Base-by-base conservation (phyloP, 2,329 filamentous ascomycete genomes). In the Fusarium marasasianum region DNA sequence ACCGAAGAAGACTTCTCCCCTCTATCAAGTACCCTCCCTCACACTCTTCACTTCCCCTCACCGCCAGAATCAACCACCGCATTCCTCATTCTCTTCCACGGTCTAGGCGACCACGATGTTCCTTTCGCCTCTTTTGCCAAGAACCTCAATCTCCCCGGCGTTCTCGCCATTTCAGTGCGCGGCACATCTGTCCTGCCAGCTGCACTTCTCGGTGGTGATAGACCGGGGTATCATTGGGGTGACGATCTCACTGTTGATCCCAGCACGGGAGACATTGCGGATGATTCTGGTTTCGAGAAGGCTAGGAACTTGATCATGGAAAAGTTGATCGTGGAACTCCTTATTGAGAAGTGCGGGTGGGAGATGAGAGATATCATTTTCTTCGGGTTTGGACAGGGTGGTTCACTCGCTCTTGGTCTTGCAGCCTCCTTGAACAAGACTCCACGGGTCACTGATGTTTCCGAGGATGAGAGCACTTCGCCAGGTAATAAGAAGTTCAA, bases 51-150 rank as follows among this genome's bases (percentile, higher is more conserved):
- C 75, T 87, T 85, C 79, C 87, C 87, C 47, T 81, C 84, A 35
- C 86, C 88, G 29, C 84, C 88, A 43, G 89, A 92, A 69, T 88
- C 88, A 18, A 90, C 92, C 15, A 93, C 91, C 48, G 92, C 95
- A 76, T 87, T 97, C 75, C 90, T 97, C 71, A 84, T 97, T 79
- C 89, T 97, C 58, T 90, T 97, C 66, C 95, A 97, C 82, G 94
- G 94, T 73, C 89, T 97, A 18, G 95, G 95, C 71, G 95, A 97
- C 83, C 90, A 88, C 40, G 89, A 94, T 68, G 78, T 81, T 7
- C 87, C 93, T 41, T 97, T 96, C 81, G 87, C 89, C 68, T 83
- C 84, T 50, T 92, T 97, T 70, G 93, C 91, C 26, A 85, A 86
- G 64, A 90, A 90, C 75, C 83, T 97, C 69, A 86, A 88, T 69